Evolutionary conservation across 2,329 filamentous ascomycete genomes (phyloP), one percentile per base, ranked within the genome.

Genomic region (Cordyceps javanica): DNA sequence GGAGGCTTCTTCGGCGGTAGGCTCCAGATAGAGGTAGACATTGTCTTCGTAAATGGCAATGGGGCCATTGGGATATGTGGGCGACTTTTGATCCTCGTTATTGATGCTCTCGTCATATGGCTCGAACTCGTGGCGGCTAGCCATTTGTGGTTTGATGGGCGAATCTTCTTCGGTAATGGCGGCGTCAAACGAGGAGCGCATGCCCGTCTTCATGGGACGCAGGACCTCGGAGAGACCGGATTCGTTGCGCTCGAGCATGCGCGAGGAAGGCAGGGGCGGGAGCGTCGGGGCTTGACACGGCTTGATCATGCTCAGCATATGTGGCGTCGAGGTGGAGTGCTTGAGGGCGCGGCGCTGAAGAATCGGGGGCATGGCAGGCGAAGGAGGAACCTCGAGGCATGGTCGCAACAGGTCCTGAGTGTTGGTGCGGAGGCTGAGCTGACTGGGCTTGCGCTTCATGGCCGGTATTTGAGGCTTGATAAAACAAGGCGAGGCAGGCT

Each of bases 41-140:
- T 87, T 82, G 59, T 90, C 86, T 55, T 85, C 85, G 63, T 93
- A 92, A 52, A 95, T 92, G 63, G 88, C 86, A 55, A 93, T 87
- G 0, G 90, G 90, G 0, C 90, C 90, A 62, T 91, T 82, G 0
- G 90, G 90, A 67, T 95, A 95, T 1, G 88, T 88, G 16, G 89
- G 89, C 0, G 88, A 88, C 73, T 92, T 92, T 59, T 89, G 84
- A 64, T 91, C 88, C 68, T 90, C 88, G 65, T 88, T 87, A 62
- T 87, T 87, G 64, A 86, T 83, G n/a, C 82, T 82, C 60, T 88
- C 85, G 52, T 77, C 84, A 62, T 79, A 84, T 5, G 82, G 79
- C 64, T 88, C 84, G 45, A 64, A 62, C 14, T 73, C 78, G 9
- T 76, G 75, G 57, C 82, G 76, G 59, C 80, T 83, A n/a, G 85